phyloP scores from a whole-genome alignment of 2,329 filamentous ascomycete genomes.

The Leptoxyphium fumago region DNA sequence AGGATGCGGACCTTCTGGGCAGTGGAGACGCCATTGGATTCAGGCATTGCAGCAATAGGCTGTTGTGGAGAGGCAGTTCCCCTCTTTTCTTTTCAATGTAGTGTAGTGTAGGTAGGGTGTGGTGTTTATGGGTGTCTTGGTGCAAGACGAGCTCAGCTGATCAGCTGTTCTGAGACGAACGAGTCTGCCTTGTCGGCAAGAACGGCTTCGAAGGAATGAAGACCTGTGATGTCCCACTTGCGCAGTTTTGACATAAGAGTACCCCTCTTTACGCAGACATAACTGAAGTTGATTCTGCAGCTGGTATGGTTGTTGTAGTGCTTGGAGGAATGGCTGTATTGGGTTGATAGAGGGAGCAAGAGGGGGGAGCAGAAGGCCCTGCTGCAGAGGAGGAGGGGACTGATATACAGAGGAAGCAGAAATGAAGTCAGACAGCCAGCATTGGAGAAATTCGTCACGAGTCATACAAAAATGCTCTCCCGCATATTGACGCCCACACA shows the following conservation, averaged over 20 bases:
- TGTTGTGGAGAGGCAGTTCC: background rate
- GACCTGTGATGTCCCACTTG: slow-evolving; percentile 15
- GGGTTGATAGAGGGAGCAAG: no score
- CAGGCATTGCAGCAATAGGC: slow-evolving; percentile 7
- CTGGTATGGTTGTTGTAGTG: no score
- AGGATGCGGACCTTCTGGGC: slow-evolving; percentile 62
- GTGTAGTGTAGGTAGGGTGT: slow-evolving; percentile 1
- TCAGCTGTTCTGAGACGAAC: slow-evolving; percentile 13
- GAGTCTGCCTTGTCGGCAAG: slow-evolving; percentile 12
- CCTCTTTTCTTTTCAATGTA: slow-evolving; percentile 6
- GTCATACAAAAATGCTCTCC: no score
- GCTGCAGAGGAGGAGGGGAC: no score
- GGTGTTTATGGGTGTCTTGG: background rate
- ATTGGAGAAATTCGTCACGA: no score
- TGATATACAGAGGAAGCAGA: no score
- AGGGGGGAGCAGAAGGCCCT: no score
- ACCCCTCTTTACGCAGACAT: no score
- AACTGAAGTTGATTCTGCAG: no score
- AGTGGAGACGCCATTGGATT: slow-evolving; percentile 2
- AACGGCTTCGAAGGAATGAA: slow-evolving; percentile 12
- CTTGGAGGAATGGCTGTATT: no score
- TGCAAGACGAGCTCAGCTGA: slow-evolving; percentile 9
- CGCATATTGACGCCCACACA: no score
- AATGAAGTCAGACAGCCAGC: no score
- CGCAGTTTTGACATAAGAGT: slow-evolving; percentile 16